Percentiles rank a stretch among this genome's conserved stretches.
Conservation (phyloP, 306 rosid species). For the Cotoneaster glaucophyllus region DNA sequence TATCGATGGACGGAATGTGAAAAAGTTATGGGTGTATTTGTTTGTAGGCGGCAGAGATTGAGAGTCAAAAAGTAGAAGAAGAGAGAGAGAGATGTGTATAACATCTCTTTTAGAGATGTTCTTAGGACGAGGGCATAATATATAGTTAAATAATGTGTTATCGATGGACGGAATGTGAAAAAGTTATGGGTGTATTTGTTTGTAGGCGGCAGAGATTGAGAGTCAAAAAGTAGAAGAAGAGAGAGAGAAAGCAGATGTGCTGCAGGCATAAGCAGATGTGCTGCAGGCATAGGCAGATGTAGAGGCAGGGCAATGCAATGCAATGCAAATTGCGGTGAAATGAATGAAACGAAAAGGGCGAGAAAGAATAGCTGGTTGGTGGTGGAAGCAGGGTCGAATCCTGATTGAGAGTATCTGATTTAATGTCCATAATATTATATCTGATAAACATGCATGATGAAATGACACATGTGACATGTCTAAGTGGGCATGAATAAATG, state of each 20-base stretch:
- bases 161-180: conserved; percentile 52
- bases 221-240: neutral
- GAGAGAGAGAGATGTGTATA: neutral
- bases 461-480: conserved; percentile 49
- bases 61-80: neutral
- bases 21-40: conserved; percentile 54
- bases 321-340: neutral
- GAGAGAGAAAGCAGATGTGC: no score
- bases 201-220: conserved; percentile 1
- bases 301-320: neutral
- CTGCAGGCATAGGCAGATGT: neutral
- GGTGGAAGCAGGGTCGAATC: neutral
- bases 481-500: conserved; percentile 63
- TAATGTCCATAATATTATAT: neutral
- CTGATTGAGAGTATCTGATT: neutral
- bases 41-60: conserved; percentile 12
- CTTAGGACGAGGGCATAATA: conserved; percentile 36
- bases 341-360: neutral
- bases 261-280: no score
- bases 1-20: conserved; percentile 51
- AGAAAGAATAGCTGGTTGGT: neutral
- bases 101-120: rapidly evolving
- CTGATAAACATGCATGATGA: conserved; percentile 44
- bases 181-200: conserved; percentile 55
- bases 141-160: conserved; percentile 26